phyloP scores from a whole-genome alignment of 31 red algal species.

The Pterothamnion heteromorphum region DNA sequence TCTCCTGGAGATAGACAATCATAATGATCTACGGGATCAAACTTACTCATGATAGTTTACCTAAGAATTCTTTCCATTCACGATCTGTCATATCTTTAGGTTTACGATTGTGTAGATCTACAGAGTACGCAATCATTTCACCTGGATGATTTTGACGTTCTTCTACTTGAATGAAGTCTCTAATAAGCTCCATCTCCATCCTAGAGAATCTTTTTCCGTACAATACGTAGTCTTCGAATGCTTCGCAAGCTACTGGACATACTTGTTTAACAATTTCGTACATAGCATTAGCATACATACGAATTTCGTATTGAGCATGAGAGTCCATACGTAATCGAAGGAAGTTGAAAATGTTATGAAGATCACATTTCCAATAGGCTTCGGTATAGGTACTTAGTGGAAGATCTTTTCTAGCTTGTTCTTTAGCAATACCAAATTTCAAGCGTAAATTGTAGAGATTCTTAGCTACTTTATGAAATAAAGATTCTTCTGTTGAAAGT shows the following conservation, averaged over 20 bases:
- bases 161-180: neutral
- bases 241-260: neutral
- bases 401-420: neutral
- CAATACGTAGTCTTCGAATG: slow-evolving; percentile 17
- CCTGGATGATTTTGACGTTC: no score
- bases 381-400: slow-evolving; percentile 28
- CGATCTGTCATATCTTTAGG: no score
- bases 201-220: neutral
- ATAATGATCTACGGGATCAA: no score
- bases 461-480: neutral
- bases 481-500: neutral
- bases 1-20: no score
- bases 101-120: no score
- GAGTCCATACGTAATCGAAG: slow-evolving; percentile 14
- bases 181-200: neutral
- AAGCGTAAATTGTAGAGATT: no score
- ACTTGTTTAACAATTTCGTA: neutral
- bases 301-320: slow-evolving; percentile 34
- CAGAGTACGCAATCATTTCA: no score
- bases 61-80: no score
- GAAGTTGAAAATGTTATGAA: slow-evolving; percentile 39
- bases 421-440: slow-evolving; percentile 12
- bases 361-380: slow-evolving; percentile 17
- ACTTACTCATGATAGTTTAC: no score
- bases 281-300: slow-evolving; percentile 32